These are phyloP conservation scores for Pestalotiopsis sp. DNA, from an alignment of 2,329 filamentous ascomycete genomes.

Conservation along the genomic window DNA sequence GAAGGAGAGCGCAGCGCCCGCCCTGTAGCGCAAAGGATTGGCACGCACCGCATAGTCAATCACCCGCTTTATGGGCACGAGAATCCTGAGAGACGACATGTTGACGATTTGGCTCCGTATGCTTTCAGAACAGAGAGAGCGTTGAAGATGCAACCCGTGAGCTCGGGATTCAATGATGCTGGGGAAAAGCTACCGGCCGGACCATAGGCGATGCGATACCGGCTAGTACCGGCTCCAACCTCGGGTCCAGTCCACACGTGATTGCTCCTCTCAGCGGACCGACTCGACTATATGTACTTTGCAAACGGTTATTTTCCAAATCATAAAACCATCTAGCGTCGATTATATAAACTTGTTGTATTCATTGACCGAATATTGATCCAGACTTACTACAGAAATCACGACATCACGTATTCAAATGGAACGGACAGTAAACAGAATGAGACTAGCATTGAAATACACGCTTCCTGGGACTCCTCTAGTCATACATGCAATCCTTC, in stretches of 20 bases:
- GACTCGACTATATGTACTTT: neutral
- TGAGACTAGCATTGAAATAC: slow-evolving; percentile 11
- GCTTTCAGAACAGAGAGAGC: neutral
- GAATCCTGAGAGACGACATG: slow-evolving; percentile 71
- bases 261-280: neutral
- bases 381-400: neutral
- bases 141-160: slow-evolving; percentile 1
- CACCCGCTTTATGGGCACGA: slow-evolving; percentile 81
- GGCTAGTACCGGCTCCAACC: slow-evolving; percentile 18
- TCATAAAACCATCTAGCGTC: neutral
- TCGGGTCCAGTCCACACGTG: slow-evolving; percentile 8
- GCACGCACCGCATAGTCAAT: slow-evolving; percentile 79
- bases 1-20: neutral
- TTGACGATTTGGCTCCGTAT: slow-evolving; percentile 19
- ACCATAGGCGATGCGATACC: slow-evolving; percentile 29
- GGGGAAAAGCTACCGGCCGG: slow-evolving; percentile 20
- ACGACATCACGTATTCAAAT: neutral
- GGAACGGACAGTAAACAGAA: neutral
- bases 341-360: neutral
- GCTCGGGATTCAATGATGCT: slow-evolving; percentile 26
- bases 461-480: slow-evolving; percentile 26
- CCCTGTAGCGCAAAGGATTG: slow-evolving; percentile 5
- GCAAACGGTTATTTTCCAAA: neutral
- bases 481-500: slow-evolving; percentile 20
- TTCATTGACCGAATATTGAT: neutral